These are phyloP conservation scores for Funneliformis mosseae DNA, from an alignment of 192 early-diverging fungal genomes.

Conservation along the genomic window DNA sequence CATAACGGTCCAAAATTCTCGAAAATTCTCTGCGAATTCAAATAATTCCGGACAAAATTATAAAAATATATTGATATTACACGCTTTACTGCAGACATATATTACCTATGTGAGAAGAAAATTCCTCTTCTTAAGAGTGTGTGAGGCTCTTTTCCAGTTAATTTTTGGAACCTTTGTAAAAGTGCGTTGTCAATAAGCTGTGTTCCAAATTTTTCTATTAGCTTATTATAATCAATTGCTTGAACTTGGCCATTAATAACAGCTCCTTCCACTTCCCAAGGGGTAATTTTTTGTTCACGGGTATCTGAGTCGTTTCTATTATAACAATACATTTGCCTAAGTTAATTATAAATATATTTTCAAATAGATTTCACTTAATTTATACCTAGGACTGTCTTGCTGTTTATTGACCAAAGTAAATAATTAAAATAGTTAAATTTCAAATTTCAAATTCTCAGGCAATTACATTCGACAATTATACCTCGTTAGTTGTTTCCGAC, in stretches of 20 bases:
- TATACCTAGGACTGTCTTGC: too few species aligned
- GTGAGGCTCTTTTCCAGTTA: constrained; percentile 86
- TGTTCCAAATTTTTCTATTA: constrained; percentile 89
- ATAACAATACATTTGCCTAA: too few species aligned
- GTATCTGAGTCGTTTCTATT: not conserved
- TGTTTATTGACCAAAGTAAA: too few species aligned
- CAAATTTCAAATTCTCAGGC: too few species aligned
- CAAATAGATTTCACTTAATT: too few species aligned
- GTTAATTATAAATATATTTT: too few species aligned
- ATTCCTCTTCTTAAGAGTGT: constrained; percentile 83
- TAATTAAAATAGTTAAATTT: too few species aligned
- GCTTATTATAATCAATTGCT: constrained; percentile 92
- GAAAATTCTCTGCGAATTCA: constrained; percentile 67
- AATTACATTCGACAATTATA: too few species aligned
- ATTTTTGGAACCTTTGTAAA: constrained; percentile 76
- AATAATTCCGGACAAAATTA: not conserved
- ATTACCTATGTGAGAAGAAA: constrained; percentile 93
- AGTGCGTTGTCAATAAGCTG: constrained; percentile 72
- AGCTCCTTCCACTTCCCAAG: constrained; percentile 94
- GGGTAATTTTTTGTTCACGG: constrained; percentile 71
- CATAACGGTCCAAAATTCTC: constrained; percentile 84
- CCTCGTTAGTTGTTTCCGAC: too few species aligned
- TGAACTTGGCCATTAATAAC: constrained; percentile 82
- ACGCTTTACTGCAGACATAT: not conserved
- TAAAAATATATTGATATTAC: not conserved